Percentiles rank a stretch among this genome's conserved stretches.
These are phyloP conservation scores for Solanum piurae DNA, from an alignment of 257 asterid genomes.

Conservation along the genomic window DNA sequence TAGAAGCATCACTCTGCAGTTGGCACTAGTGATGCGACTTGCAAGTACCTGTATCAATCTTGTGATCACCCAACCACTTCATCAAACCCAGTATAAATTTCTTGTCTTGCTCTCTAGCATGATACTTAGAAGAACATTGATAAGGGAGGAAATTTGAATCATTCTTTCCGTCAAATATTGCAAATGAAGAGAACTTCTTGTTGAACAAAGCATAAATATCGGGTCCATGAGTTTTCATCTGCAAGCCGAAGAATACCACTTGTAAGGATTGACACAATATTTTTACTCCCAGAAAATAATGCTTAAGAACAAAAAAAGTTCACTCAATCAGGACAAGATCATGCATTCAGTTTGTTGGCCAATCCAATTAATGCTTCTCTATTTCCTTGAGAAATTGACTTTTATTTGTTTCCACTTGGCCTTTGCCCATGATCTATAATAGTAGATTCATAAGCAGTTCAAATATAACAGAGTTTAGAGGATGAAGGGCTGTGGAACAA, in stretches of 20 bases:
- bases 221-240: constrained; percentile 45
- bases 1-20: background rate
- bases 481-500: background rate
- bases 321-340: background rate
- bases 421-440: background rate
- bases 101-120: constrained; percentile 45
- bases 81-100: constrained; percentile 26
- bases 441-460: background rate
- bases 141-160: constrained; percentile 36
- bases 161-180: constrained; percentile 45
- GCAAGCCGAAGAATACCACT: background rate
- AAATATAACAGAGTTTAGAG: background rate
- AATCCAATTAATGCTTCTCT: background rate
- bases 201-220: constrained; percentile 49
- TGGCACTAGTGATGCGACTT: background rate
- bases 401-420: background rate
- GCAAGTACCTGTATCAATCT: constrained; percentile 22
- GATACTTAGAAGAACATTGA: constrained; percentile 43
- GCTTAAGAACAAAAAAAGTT: background rate
- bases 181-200: constrained; percentile 68
- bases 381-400: background rate
- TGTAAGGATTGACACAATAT: background rate
- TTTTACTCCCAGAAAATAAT: background rate
- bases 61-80: constrained; percentile 34
- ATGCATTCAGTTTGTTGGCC: background rate